Percentiles rank a stretch among this genome's conserved stretches.
Evolutionary conservation across 805 yeast species (phyloP).

Genomic region (Torulaspora quercuum): DNA sequence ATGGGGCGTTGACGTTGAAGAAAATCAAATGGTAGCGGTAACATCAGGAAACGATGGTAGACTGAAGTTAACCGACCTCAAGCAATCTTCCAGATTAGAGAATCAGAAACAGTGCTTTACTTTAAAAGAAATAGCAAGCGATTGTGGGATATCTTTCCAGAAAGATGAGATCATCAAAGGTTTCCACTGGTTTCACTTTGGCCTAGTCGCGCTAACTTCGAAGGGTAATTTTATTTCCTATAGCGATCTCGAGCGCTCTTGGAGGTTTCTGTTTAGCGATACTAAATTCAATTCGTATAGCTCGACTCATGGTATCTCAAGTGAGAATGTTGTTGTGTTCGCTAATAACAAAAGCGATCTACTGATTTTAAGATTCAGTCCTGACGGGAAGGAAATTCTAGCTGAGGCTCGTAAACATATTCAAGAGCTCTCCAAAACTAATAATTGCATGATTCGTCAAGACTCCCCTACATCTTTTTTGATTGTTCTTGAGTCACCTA

Average conservation of each 20-base stretch:
- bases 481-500: slow-evolving; percentile 56
- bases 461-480: slow-evolving; percentile 26
- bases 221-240: slow-evolving; percentile 48
- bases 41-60: slow-evolving; percentile 96
- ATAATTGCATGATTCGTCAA: slow-evolving; percentile 44
- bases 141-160: slow-evolving; percentile 30
- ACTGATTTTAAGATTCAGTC: slow-evolving; percentile 42
- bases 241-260: slow-evolving; percentile 17
- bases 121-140: slow-evolving; percentile 36
- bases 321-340: slow-evolving; percentile 36
- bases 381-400: slow-evolving; percentile 32
- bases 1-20: slow-evolving; percentile 71
- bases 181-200: slow-evolving; percentile 46
- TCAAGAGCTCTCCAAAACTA: slow-evolving; percentile 43
- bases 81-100: slow-evolving; percentile 30
- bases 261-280: slow-evolving; percentile 31
- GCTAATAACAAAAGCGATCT: slow-evolving; percentile 44
- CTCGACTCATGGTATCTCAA: slow-evolving; percentile 41
- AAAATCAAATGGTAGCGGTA: slow-evolving; percentile 48
- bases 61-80: slow-evolving; percentile 58
- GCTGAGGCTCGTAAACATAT: slow-evolving; percentile 22
- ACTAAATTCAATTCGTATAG: slow-evolving; percentile 40
- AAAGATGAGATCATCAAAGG: slow-evolving; percentile 61
- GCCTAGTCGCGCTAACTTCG: slow-evolving; percentile 56
- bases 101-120: slow-evolving; percentile 32